Conservation (phyloP, 495 filamentous ascomycete species). For the Xylaria telfairii region DNA sequence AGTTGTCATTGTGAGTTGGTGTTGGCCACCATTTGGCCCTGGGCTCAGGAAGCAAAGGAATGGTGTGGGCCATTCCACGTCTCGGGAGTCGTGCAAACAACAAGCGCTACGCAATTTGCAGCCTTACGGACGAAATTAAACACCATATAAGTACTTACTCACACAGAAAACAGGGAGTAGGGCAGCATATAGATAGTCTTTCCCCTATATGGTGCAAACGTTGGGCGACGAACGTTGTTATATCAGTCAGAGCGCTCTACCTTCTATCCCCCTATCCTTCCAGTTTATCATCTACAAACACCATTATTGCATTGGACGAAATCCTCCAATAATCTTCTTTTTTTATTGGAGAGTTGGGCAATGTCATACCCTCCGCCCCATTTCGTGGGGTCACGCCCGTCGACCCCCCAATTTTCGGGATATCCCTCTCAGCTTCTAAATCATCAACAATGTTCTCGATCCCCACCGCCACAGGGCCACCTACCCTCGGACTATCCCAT, state of each 20-base stretch:
- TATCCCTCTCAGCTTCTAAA: slow-evolving; percentile 6
- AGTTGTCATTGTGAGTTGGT: slow-evolving; percentile 10
- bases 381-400: slow-evolving; percentile 11
- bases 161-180: not conserved
- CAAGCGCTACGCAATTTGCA: slow-evolving; percentile 1
- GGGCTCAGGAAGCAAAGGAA: slow-evolving; percentile 12
- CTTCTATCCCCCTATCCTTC: not conserved
- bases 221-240: not conserved
- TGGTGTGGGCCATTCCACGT: slow-evolving; percentile 22
- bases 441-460: slow-evolving; percentile 17
- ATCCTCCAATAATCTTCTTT: not conserved
- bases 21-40: slow-evolving; percentile 8
- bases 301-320: not conserved
- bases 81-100: slow-evolving; percentile 16
- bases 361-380: slow-evolving; percentile 7
- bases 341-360: slow-evolving; percentile 6
- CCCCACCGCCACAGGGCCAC: not conserved
- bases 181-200: not conserved
- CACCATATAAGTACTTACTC: not conserved
- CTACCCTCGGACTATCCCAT: not conserved
- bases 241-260: not conserved
- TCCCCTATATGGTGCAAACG: not conserved
- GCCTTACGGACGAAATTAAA: slow-evolving; percentile 5
- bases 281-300: not conserved
- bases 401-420: slow-evolving; percentile 8